Base-by-base conservation (phyloP, 345 rosid genomes). In the Populus deltoides region DNA sequence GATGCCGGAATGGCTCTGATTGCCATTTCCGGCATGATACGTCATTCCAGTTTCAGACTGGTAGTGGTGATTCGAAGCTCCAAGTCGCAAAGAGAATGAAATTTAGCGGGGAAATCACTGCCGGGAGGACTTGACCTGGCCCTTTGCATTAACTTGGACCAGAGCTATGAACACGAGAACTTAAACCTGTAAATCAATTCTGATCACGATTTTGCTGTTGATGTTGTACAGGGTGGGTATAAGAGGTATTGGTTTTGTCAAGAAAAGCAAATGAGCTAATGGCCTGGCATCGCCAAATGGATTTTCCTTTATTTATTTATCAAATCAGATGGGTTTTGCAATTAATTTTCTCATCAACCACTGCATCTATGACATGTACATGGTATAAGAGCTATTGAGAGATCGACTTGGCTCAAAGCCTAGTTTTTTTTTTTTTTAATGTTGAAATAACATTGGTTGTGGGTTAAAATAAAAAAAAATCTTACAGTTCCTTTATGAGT, bases 1-100 rank as follows among this genome's bases (percentile, higher is more conserved):
- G 94, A 2, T 93, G 97, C 81, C 78, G 82, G 10, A 80, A 80
- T 6, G 92, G 97, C 29, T 68, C 81, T 8, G 79, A 71, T 38
- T 90, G 93, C 82, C 66, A n/a, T 18, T 88, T 55, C 75, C 25
- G 61, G 70, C 97, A 93, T 74, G 92, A 75, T 39, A 20, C 27
- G 20, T 78, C 87, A 15, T 67, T 77, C 49, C 77, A 82, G 16
- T 66, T 27, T 69, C 78, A 68, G 62, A 79, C 84, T 9, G 83
- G 77, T 7, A 27, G 74, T 29, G n/a, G 38, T 41, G 45, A 41
- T 12, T 38, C 70, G 4, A 88, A 77, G 47, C 74, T 71, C 31
- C 90, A 85, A 0, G 79, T 17, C 73, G 85, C 84, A 8, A 91
- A 91, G 87, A 89, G 90, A 82, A 41, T 83, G 81, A 91, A 69